Conservation (phyloP, 257 asterid genomes). For the Primulina huaijiensis region DNA sequence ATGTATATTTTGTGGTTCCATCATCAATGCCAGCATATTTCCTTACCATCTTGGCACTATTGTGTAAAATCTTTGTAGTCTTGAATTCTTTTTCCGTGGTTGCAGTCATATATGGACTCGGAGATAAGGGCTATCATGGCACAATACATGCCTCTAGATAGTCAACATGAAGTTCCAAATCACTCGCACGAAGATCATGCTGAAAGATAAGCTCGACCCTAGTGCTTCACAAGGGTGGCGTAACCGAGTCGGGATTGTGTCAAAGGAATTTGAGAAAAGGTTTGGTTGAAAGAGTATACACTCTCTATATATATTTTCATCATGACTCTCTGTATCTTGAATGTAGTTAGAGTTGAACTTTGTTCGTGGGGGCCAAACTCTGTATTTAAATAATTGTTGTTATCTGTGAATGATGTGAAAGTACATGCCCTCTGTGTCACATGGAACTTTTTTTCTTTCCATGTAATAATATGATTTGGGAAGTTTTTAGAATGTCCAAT, state of each 20-base stretch:
- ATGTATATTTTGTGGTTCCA: not conserved
- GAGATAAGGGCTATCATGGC: slow-evolving; percentile 97
- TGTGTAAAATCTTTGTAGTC: not conserved
- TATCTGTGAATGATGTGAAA: not conserved
- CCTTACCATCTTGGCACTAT: not conserved
- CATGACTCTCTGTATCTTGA: not conserved
- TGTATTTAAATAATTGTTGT: not conserved
- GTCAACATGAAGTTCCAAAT: slow-evolving; percentile 66
- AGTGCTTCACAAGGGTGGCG: slow-evolving; percentile 27
- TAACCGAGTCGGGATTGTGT: slow-evolving; percentile 28
- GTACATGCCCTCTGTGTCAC: not conserved
- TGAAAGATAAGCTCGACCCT: slow-evolving; percentile 32
- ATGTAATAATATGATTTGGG: not conserved
- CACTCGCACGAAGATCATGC: slow-evolving; percentile 56
- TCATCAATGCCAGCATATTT: not conserved
- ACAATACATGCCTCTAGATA: slow-evolving; percentile 90
- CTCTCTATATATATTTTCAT: slow-evolving; percentile 8
- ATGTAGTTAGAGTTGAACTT: not conserved
- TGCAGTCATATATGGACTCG: slow-evolving; percentile 83
- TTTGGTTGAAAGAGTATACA: slow-evolving; percentile 23
- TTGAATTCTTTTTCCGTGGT: not conserved
- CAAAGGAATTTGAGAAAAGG: slow-evolving; percentile 21
- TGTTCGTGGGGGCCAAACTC: not conserved
- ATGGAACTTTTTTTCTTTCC: not conserved
- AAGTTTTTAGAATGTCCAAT: too few relatives aligned